Evolutionary conservation across 2,329 filamentous ascomycete species (phyloP).

Genomic region (Elsinoe fawcettii): DNA sequence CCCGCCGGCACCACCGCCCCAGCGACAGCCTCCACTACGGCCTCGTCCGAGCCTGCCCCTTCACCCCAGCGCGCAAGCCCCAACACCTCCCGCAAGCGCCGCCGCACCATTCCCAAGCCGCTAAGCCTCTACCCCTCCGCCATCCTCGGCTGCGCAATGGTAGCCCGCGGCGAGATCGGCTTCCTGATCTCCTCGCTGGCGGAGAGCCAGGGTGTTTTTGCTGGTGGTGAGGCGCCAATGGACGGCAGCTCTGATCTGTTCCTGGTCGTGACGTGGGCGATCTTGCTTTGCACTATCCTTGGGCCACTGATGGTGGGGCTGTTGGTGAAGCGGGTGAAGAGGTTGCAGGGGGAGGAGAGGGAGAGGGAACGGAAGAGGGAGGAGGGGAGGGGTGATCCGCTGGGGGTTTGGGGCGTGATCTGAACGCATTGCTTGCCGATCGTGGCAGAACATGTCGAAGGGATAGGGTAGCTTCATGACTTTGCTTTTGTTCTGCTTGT

Average conservation of each 20-base stretch:
- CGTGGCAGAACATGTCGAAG: too few species aligned
- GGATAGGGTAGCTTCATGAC: too few species aligned
- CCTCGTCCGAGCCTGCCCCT: too few species aligned
- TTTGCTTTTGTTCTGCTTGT: too few species aligned
- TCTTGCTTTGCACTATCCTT: constrained; percentile 49
- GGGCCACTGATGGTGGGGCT: constrained; percentile 47
- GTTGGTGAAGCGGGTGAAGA: constrained; percentile 40
- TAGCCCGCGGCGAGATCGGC: constrained; percentile 70
- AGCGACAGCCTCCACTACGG: too few species aligned
- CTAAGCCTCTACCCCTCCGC: constrained; percentile 59
- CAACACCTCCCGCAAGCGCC: constrained; percentile 13
- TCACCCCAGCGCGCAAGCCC: background rate
- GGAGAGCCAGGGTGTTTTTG: constrained; percentile 46
- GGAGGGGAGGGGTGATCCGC: constrained; percentile 28
- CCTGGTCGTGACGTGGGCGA: constrained; percentile 49
- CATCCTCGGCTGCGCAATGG: constrained; percentile 62
- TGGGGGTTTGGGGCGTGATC: constrained; percentile 40
- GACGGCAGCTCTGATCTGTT: constrained; percentile 40
- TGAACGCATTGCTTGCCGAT: too few species aligned
- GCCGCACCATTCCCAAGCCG: constrained; percentile 35
- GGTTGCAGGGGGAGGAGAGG: constrained; percentile 31
- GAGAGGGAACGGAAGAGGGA: background rate
- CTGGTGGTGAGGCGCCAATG: constrained; percentile 9
- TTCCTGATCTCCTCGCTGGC: constrained; percentile 67
- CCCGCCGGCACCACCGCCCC: too few species aligned